These are phyloP conservation scores for Exophiala lecanii-corni DNA, from an alignment of 2,329 filamentous ascomycete genomes.

Conservation along the genomic window DNA sequence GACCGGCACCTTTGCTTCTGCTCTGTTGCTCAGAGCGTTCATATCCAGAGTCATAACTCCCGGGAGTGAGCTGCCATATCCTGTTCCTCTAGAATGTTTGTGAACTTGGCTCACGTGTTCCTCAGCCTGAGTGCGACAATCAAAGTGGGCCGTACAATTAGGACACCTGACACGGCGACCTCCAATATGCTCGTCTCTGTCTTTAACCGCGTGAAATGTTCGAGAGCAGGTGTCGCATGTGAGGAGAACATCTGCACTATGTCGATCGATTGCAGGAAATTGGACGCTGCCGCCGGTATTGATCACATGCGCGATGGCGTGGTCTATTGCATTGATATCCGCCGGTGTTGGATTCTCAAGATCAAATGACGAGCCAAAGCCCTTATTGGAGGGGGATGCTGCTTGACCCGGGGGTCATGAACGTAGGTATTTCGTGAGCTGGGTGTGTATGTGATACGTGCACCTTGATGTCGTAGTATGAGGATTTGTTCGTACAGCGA, in stretches of 20 bases:
- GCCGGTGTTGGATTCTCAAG: slow-evolving; percentile 1
- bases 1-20: too few relatives aligned
- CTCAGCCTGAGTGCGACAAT: background rate
- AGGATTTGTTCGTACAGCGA: slow-evolving; percentile 11
- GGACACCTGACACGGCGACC: background rate
- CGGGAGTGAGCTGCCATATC: too few relatives aligned
- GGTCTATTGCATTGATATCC: slow-evolving; percentile 8
- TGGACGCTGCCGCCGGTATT: slow-evolving; percentile 12
- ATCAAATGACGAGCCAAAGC: background rate
- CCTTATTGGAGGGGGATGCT: background rate
- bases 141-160: background rate
- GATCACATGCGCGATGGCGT: slow-evolving; percentile 7
- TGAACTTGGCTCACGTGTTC: background rate
- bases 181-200: slow-evolving; percentile 3
- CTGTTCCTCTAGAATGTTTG: too few relatives aligned
- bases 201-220: background rate
- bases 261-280: slow-evolving; percentile 3
- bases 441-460: slow-evolving; percentile 4
- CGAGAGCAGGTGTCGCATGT: slow-evolving; percentile 6
- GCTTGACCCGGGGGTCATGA: background rate
- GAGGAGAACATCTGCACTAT: background rate
- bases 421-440: background rate
- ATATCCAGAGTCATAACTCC: too few relatives aligned
- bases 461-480: slow-evolving; percentile 10
- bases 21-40: too few relatives aligned